phyloP scores from a whole-genome alignment of 176 grass and related monocot species.

The Neostapfia colusana region DNA sequence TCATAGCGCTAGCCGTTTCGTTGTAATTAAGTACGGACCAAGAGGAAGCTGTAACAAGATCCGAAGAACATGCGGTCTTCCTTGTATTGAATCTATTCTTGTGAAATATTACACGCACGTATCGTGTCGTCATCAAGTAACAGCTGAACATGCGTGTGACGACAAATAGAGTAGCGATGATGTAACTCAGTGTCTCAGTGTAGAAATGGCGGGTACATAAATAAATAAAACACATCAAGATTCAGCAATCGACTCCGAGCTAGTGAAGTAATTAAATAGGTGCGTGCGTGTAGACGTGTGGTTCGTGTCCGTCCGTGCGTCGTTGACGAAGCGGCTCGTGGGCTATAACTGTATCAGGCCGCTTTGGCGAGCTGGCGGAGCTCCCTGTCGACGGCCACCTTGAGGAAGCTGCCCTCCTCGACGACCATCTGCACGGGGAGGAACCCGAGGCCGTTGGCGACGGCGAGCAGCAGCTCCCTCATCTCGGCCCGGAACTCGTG shows the following conservation, averaged over 20 bases:
- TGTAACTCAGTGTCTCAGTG: slow-evolving; percentile 14
- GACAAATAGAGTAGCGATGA: not conserved
- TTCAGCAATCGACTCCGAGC: not conserved
- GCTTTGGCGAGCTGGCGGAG: slow-evolving; percentile 41
- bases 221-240: slow-evolving; percentile 2
- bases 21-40: not conserved
- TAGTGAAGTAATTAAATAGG: too few relatives aligned
- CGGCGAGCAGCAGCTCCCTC: slow-evolving; percentile 68
- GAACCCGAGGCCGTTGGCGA: slow-evolving; percentile 55
- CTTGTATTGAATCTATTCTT: not conserved
- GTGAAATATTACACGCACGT: not conserved
- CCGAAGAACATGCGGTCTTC: not conserved
- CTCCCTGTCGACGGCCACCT: slow-evolving; percentile 61
- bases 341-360: too few relatives aligned
- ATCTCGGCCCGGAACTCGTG: slow-evolving; percentile 63
- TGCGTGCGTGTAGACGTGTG: too few relatives aligned
- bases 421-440: slow-evolving; percentile 73
- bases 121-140: not conserved
- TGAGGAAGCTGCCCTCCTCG: slow-evolving; percentile 76
- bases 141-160: not conserved
- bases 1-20: too few relatives aligned
- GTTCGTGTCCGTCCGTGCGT: not conserved
- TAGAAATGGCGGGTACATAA: slow-evolving; percentile 1
- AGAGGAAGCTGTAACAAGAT: not conserved
- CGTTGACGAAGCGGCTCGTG: too few relatives aligned